Conservation (phyloP, 345 rosid species). For the Physaria fendleri region DNA sequence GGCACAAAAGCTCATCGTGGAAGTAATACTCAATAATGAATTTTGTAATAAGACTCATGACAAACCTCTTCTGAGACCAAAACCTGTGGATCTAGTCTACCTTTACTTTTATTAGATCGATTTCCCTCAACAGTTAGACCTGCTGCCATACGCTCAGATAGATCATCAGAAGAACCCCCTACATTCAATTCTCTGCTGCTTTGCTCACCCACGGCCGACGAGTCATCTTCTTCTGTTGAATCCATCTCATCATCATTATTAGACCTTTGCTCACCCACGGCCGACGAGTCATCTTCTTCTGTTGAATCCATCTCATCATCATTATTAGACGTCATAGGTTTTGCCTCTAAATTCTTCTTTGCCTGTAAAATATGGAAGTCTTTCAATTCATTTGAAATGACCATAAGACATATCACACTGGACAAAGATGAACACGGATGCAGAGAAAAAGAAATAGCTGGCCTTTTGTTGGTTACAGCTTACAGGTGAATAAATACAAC, state of each 20-base stretch:
- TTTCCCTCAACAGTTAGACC: slow-evolving; percentile 35
- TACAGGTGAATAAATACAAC: background rate
- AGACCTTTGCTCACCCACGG: slow-evolving; percentile 32
- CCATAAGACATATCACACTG: background rate
- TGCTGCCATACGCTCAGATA: slow-evolving; percentile 43
- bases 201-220: slow-evolving; percentile 25
- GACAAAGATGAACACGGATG: background rate
- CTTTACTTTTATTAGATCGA: slow-evolving; percentile 34
- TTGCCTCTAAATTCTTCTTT: slow-evolving; percentile 46
- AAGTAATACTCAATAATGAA: background rate
- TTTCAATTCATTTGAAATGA: background rate
- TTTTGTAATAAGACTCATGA: slow-evolving; percentile 10
- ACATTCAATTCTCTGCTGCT: too few species aligned
- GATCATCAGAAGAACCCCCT: slow-evolving; percentile 41
- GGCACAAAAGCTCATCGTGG: background rate
- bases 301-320: slow-evolving; percentile 35
- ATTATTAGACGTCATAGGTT: slow-evolving; percentile 24
- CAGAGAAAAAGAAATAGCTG: background rate
- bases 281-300: slow-evolving; percentile 33
- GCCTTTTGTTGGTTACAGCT: background rate
- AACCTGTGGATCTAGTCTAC: slow-evolving; percentile 40
- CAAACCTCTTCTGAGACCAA: slow-evolving; percentile 70
- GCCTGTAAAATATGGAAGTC: slow-evolving; percentile 45
- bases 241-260: slow-evolving; percentile 33
- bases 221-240: slow-evolving; percentile 36